Evolutionary conservation across 1,284 basidiomycete species (phyloP), one percentile per base, ranked within the genome.

Genomic region (Trichosporon asahii): DNA sequence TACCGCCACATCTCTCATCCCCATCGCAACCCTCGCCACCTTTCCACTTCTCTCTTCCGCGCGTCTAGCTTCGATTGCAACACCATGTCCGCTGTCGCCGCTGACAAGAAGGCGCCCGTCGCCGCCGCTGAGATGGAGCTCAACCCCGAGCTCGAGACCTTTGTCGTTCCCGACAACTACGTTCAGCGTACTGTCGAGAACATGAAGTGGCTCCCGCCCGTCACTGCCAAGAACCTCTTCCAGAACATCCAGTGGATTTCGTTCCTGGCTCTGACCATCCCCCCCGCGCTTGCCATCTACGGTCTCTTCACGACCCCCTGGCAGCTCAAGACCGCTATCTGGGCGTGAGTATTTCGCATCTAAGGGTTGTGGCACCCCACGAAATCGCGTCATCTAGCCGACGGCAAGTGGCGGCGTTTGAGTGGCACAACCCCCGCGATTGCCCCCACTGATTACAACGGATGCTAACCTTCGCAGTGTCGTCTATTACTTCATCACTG

Each of bases 401-500:
- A 31, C 57, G 57, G 57, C 57, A 61, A 61, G 57, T 61, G 29
- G 57, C 57, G 57, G 57, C 6, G 57, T n/a, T 61, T 61, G 57
- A 61, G 57, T 61, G 57, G 57, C 57, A 27, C 37, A 21, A 57
- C 21, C 33, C 23, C 49, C 60, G 9, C 14, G 14, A 25, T 21
- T 40, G 49, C 27, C 33, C 35, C 18, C 0, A 5, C 53, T n/a
- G 61, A 25, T 57, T 46, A 18, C n/a, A 40, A 37, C 67, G 66
- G 46, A 65, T 29, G 55, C 66, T 72, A 40, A 69, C 68, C 12
- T 21, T 33, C 64, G 15, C 73, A 82, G 80, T 74, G 85, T 91
- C 70, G 79, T 90, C 75, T 94, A 93, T 85, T 94, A 95, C 84
- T 94, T 89, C 82, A 86, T 92, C 77, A 95, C 92, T 25, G 93